Base-by-base conservation (phyloP, 23 red algal species). In the Pyropia haitanensis region DNA sequence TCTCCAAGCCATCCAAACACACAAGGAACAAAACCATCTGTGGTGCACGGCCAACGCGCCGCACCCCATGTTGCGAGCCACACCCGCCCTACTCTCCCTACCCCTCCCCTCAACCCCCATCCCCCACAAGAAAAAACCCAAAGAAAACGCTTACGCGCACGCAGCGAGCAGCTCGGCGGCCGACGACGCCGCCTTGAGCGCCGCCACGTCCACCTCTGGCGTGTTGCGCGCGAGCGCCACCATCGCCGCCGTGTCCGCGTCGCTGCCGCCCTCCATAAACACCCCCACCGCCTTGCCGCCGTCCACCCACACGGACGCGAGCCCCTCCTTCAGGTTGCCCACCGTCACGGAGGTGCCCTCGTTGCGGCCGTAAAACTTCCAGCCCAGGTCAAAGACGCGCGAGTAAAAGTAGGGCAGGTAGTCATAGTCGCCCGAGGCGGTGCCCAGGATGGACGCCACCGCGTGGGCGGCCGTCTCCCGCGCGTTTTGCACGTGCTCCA, bases 341-440 rank as follows among this genome's bases (percentile, higher is more conserved):
- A 73, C 68, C 50, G 91, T 74, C 32, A 81, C 54, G 55, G 65
- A 79, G 14, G 91, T 75, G 12, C 78, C 76, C 7, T 68, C 70
- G 71, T 73, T 91, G 53, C 91, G 86, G 52, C 94, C 94, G 27
- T 75, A 98, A 48, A 98, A 98, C 75, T 91, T 72, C 94, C 94
- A 98, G 33, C 74, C 81, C 53, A 90, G 29, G 70, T 89, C 39
- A 56, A 90, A 90, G n/a, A 91, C 75, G 27, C 85, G 62, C 25
- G 84, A 90, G 51, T 98, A 98, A 52, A 98, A 98, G 67, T 83
- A 98, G 10, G 94, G 94, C 54, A 98, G 64, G 58, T 98, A 98
- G 69, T 98, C 94, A 34, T 98, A 98, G 21, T 71, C 22, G 16
- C 65, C 75, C 2, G 48, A 28, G 2, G 49, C 22, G 1, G 25